These are phyloP conservation scores for Suillus placidus DNA, from an alignment of 768 basidiomycete species.

Conservation along the genomic window DNA sequence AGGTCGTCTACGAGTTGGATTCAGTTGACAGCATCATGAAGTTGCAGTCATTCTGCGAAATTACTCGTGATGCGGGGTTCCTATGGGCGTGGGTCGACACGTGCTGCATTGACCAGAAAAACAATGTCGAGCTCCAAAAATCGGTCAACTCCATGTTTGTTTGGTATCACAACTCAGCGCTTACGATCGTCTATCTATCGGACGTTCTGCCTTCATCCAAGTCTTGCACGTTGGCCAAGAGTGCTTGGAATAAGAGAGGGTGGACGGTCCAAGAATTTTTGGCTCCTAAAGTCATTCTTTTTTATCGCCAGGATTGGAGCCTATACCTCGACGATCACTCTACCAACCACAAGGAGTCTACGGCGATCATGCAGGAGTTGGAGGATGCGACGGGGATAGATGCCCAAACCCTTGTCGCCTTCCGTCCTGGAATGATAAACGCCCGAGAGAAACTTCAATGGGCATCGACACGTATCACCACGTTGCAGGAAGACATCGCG, in stretches of 20 bases:
- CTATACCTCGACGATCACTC: conserved; percentile 3
- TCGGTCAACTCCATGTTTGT: conserved; percentile 34
- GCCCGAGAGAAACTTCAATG: neutral
- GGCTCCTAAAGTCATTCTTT: conserved; percentile 29
- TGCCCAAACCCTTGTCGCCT: neutral
- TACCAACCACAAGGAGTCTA: neutral
- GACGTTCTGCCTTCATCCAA: conserved; percentile 17
- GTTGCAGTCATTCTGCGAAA: conserved; percentile 32
- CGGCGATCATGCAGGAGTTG: neutral
- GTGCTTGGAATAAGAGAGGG: conserved; percentile 26
- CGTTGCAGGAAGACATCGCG: neutral
- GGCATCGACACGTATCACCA: neutral
- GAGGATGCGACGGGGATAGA: neutral
- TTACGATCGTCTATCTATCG: conserved; percentile 30
- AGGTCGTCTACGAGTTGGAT: conserved; percentile 24
- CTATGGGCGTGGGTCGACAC: conserved; percentile 34
- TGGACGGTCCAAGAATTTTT: conserved; percentile 33
- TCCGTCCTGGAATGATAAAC: neutral
- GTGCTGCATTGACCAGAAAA: conserved; percentile 30
- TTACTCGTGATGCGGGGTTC: conserved; percentile 30
- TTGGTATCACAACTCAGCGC: conserved; percentile 28
- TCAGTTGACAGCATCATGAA: conserved; percentile 13
- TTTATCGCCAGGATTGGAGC: conserved; percentile 28
- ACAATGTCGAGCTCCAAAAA: conserved; percentile 26
- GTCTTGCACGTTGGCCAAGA: neutral